A percentile compares a stretch with the other conserved stretches of the same genome.
Evolutionary conservation across 352 stramenopile genomes (phyloP).

Genomic region (Globisporangium iwayamae): DNA sequence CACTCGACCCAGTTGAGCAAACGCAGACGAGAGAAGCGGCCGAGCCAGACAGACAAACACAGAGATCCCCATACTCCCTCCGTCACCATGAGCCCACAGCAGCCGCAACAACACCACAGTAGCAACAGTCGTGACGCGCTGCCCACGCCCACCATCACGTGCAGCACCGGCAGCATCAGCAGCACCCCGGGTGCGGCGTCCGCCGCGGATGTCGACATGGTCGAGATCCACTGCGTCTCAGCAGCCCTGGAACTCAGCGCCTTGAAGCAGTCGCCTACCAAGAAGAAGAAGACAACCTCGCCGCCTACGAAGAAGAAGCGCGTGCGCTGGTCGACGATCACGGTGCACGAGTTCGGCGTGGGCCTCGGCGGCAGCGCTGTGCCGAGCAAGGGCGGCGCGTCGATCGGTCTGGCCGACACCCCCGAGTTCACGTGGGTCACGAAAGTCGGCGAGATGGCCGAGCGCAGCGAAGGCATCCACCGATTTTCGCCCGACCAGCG

Average conservation of each 20-base stretch:
- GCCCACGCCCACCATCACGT: background rate
- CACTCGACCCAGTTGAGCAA: constrained; percentile 12
- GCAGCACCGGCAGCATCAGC: background rate
- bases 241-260: background rate
- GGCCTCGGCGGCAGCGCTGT: constrained; percentile 38
- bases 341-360: constrained; percentile 45
- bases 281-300: constrained; percentile 1
- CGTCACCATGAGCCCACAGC: background rate
- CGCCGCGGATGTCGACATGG: constrained; percentile 1
- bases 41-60: background rate
- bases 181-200: background rate
- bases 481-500: constrained; percentile 40
- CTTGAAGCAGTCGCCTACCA: background rate
- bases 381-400: constrained; percentile 33
- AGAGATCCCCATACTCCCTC: background rate
- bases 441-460: constrained; percentile 47
- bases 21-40: constrained; percentile 7
- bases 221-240: background rate
- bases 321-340: constrained; percentile 44
- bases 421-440: constrained; percentile 50
- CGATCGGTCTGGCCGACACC: constrained; percentile 35
- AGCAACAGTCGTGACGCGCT: background rate
- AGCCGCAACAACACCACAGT: background rate
- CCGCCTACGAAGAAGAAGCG: constrained; percentile 19
- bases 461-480: constrained; percentile 41